Evolutionary conservation across 2,329 filamentous ascomycete species (phyloP).

Genomic region (Ophioceras dolichostomum): DNA sequence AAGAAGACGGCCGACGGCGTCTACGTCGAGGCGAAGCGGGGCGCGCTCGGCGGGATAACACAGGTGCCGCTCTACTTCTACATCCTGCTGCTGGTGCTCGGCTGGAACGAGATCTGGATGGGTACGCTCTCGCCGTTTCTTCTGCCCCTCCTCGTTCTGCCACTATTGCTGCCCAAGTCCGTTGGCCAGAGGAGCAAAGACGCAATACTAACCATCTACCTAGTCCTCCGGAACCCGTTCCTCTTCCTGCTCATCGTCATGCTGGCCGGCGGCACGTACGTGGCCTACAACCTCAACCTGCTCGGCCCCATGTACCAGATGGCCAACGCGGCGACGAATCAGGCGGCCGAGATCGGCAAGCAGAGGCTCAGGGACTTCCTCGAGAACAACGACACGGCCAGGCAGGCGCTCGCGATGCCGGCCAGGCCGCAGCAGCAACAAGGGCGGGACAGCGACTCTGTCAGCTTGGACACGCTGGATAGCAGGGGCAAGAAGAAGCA

Average conservation of each 20-base stretch:
- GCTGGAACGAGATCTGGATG: conserved; percentile 97
- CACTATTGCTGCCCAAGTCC: neutral
- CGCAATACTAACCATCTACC: neutral
- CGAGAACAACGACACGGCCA: conserved; percentile 72
- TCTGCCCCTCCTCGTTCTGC: conserved; percentile 5
- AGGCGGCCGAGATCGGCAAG: conserved; percentile 86
- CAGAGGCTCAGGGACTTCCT: conserved; percentile 83
- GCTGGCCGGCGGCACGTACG: conserved; percentile 63
- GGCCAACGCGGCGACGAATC: conserved; percentile 74
- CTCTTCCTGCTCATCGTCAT: conserved; percentile 86
- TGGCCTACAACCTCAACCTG: conserved; percentile 88
- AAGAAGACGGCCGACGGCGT: conserved; percentile 98
- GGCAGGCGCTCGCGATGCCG: conserved; percentile 72
- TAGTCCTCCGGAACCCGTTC: conserved; percentile 85
- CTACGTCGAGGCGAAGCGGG: conserved; percentile 94
- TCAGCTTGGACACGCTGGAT: conserved; percentile 49
- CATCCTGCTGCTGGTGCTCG: conserved; percentile 71
- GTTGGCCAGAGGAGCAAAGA: too few species aligned
- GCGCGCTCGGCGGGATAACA: conserved; percentile 88
- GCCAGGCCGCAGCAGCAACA: too few species aligned
- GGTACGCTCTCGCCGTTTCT: conserved; percentile 44
- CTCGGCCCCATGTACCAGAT: conserved; percentile 95
- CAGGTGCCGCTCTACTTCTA: conserved; percentile 96
- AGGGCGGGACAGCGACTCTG: conserved; percentile 27
- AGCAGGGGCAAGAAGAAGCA: conserved; percentile 41